Base-by-base conservation (phyloP, 2,329 filamentous ascomycete species). In the Clarireedia homoeocarpa region DNA sequence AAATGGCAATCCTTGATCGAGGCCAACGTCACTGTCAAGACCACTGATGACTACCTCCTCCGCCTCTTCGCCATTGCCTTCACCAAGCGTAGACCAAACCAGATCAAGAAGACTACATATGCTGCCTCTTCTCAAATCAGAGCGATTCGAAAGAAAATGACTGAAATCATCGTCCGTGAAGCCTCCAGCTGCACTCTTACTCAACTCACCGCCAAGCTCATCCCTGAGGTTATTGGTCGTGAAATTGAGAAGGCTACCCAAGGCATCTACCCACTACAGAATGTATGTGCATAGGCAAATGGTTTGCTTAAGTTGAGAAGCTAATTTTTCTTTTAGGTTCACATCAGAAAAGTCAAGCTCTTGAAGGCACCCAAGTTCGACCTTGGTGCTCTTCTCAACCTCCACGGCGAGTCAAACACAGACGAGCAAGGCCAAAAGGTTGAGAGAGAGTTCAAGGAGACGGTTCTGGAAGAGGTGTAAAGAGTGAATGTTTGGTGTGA, bases 51-150 rank as follows among this genome's bases (percentile, higher is more conserved):
- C 80, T 97, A 99, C 83, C 91, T 97, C 75, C 85, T 99, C 79
- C 90, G 94, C 72, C 86, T 99, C 70, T 99, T 99, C 82, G 90
- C 90, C 75, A 99, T 99, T 70, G 94, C 89, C 70, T 99, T 99
- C 84, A 99, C 94, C 78, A 97, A 97, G 88, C 85, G 91, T 77
- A 88, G 94, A 73, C 91, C 90, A 70, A 99, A 97, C 84, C 94
- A 99, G 84, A 92, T 99, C 83, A 96, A 96, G 89, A 99, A 97
- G 89, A 99, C 94, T 71, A 99, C 94, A 74, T 99, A 99, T 74
- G 94, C 94, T 69, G 87, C 87, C 66, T 91, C 90, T 65, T 97
- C 94, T 65, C 94, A 99, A 81, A 97, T 97, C 77, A 88, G 92
- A 67, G 86, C 88, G 69, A 99, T 99, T 77, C 89, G 94, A 78